Evolutionary conservation across 495 filamentous ascomycete genomes (phyloP).

Genomic region (Pyronema omphalodes): DNA sequence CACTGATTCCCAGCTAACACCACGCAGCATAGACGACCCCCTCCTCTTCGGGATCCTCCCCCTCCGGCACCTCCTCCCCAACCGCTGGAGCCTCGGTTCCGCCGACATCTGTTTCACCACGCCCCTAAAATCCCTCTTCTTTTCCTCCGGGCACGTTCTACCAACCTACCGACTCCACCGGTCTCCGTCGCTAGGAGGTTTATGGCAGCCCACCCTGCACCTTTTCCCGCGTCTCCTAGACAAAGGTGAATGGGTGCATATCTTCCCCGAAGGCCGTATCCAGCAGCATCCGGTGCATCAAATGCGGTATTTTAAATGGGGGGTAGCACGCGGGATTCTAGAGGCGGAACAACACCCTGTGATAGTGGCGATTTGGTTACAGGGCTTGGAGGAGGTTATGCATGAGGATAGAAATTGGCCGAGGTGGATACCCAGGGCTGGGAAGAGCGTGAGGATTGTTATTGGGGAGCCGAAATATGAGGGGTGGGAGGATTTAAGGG

Average conservation of each 20-base stretch:
- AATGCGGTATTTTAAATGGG: slow-evolving; percentile 97
- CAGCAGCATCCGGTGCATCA: slow-evolving; percentile 65
- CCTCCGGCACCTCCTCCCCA: slow-evolving; percentile 43
- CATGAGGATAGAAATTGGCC: slow-evolving; percentile 59
- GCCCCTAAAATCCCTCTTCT: slow-evolving; percentile 43
- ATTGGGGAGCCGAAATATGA: slow-evolving; percentile 46
- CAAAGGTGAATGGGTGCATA: slow-evolving; percentile 55
- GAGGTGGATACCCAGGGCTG: slow-evolving; percentile 59
- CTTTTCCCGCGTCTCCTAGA: slow-evolving; percentile 64
- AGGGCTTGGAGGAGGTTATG: slow-evolving; percentile 73
- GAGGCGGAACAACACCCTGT: slow-evolving; percentile 68
- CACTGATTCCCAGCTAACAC: background rate
- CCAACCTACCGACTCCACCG: slow-evolving; percentile 69
- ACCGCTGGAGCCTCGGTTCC: slow-evolving; percentile 72
- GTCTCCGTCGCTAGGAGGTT: slow-evolving; percentile 47
- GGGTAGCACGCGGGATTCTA: slow-evolving; percentile 69
- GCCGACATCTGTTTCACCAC: slow-evolving; percentile 84
- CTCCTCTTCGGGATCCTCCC: slow-evolving; percentile 82
- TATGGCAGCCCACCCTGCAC: slow-evolving; percentile 78
- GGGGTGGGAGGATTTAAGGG: slow-evolving; percentile 48
- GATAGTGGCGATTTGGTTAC: slow-evolving; percentile 83
- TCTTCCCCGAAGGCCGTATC: slow-evolving; percentile 87
- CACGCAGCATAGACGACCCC: slow-evolving; percentile 71
- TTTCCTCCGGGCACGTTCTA: slow-evolving; percentile 68
- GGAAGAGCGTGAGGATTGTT: slow-evolving; percentile 51